Conservation (phyloP, 805 yeast genomes). For the Cyberlindnera petersonii region DNA sequence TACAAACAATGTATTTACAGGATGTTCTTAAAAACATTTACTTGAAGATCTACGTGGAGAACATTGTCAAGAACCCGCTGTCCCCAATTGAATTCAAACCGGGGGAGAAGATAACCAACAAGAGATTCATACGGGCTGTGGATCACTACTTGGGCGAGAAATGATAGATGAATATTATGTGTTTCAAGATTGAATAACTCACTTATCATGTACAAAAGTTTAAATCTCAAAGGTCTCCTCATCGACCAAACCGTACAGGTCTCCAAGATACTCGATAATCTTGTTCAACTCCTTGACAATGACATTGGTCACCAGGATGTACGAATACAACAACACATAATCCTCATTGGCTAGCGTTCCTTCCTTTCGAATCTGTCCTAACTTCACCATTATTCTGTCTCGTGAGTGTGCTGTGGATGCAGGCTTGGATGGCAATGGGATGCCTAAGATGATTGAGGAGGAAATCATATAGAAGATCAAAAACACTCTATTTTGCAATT, state of each 20-base stretch:
- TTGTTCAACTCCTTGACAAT: slow-evolving; percentile 61
- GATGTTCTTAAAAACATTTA: slow-evolving; percentile 55
- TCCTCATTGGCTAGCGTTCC: slow-evolving; percentile 55
- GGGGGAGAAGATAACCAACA: slow-evolving; percentile 51
- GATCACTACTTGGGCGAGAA: slow-evolving; percentile 14
- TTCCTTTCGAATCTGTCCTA: slow-evolving; percentile 52
- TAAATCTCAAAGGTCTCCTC: slow-evolving; percentile 25
- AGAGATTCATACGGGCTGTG: slow-evolving; percentile 38
- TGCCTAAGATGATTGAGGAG: slow-evolving; percentile 68
- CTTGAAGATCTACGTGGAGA: slow-evolving; percentile 51
- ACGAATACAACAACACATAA: slow-evolving; percentile 72
- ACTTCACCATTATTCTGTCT: slow-evolving; percentile 61
- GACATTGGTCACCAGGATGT: slow-evolving; percentile 65
- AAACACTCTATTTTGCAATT: slow-evolving; percentile 68
- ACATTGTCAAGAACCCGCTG: slow-evolving; percentile 58
- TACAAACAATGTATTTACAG: slow-evolving; percentile 51
- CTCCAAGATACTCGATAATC: slow-evolving; percentile 51
- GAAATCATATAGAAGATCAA: slow-evolving; percentile 75
- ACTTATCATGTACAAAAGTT: background rate
- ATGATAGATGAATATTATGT: too few species aligned
- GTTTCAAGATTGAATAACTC: background rate
- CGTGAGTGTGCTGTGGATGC: slow-evolving; percentile 75
- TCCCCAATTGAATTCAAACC: slow-evolving; percentile 56
- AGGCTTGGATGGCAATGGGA: slow-evolving; percentile 73
- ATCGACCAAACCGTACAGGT: slow-evolving; percentile 61